Conservation (phyloP, 2,329 filamentous ascomycete genomes). For the Harringtonia aguacate region DNA sequence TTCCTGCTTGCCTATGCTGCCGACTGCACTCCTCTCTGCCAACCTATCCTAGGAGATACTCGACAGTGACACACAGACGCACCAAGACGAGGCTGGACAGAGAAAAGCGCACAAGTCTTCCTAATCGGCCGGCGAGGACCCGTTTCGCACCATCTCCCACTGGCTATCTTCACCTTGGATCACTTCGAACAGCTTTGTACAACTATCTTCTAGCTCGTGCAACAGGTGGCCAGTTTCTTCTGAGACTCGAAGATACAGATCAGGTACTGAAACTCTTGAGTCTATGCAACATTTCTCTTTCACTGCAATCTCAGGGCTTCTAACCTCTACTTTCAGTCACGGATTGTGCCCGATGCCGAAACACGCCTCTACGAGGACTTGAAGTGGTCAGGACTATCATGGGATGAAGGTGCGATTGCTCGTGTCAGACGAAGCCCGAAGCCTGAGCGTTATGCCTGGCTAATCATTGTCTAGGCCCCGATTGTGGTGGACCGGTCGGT, state of each 20-base stretch:
- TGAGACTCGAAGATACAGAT: constrained; percentile 93
- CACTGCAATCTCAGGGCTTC: neutral
- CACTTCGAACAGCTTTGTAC: constrained; percentile 85
- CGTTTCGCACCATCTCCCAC: constrained; percentile 95
- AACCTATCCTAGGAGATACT: neutral
- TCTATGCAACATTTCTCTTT: neutral
- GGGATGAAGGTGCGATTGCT: constrained; percentile 66
- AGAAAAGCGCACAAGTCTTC: constrained; percentile 13
- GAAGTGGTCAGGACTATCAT: constrained; percentile 77
- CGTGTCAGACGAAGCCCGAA: no score
- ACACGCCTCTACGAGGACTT: constrained; percentile 67
- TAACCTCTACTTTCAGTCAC: constrained; percentile 43
- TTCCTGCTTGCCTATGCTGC: neutral
- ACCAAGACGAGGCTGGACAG: neutral
- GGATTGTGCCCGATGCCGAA: constrained; percentile 73
- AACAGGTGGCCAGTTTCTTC: constrained; percentile 79
- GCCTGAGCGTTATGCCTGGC: neutral
- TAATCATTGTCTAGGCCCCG: constrained; percentile 47
- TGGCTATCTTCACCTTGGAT: constrained; percentile 85
- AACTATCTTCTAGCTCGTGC: constrained; percentile 85
- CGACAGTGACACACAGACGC: neutral
- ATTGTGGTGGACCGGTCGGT: constrained; percentile 68
- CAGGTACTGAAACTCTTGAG: constrained; percentile 53
- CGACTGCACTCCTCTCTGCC: no score
- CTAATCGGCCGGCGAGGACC: constrained; percentile 55